Base-by-base conservation (phyloP, 805 yeast species). In the Saccharomycopsis capsularis region DNA sequence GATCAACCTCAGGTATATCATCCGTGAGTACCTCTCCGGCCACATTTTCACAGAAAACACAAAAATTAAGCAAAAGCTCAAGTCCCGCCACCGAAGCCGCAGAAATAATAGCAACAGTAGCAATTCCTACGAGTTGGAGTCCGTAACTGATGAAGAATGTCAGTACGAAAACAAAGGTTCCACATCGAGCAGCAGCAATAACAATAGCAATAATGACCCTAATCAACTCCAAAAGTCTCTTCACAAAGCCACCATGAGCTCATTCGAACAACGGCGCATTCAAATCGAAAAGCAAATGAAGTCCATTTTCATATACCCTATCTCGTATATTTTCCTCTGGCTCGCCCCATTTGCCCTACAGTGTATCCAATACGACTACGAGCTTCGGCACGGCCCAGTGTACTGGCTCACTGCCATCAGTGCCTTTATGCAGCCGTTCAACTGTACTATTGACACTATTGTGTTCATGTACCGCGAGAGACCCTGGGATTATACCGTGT, bases 261-360 rank as follows among this genome's bases (percentile, higher is more conserved):
- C 73, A 51, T 80, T 87, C 62, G 75, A 82, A 51, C 67, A 73
- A 35, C 70, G 93, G 18, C 80, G 88, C 55, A 65, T 73, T 25
- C 74, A 76, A 53, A 85, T 89, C 44, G 79, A 82, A 60, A 79
- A 80, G 49, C 95, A 89, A 65, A 79, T 86, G 75, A 80, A 80
- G 58, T 73, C 82, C 29, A 82, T 89, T 42, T 87, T 89, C 63
- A 71, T 89, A 41, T 89, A 89, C 61, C 97, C 97, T 2, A 67
- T 83, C 38, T 83, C 95, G 2, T 89, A 87, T 63, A 71, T 87
- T 50, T 70, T 84, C 24, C 64, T 88, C 42, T 89, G 97, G 97
- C 60, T 82, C 19, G 81, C 85, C 55, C 96, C 96, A 1, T 75
- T 86, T 52, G 74, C 82, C 3, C 69, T 78, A 32, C 85, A 83